These are phyloP conservation scores for Dactylellina haptotyla DNA, from an alignment of 2,329 filamentous ascomycete species.

Conservation along the genomic window DNA sequence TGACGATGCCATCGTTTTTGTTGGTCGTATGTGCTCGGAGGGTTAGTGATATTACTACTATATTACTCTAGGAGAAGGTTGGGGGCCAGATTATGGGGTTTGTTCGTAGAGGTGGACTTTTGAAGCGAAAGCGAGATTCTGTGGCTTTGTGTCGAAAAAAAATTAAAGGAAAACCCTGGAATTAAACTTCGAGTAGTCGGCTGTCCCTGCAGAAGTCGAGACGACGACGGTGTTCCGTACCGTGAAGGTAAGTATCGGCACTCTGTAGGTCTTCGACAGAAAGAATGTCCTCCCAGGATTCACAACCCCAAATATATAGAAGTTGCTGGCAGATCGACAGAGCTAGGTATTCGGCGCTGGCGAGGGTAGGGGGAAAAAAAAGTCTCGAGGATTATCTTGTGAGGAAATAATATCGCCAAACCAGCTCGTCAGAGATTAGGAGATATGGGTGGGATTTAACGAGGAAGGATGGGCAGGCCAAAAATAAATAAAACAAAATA, in stretches of 20 bases:
- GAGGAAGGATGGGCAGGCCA: constrained; percentile 25
- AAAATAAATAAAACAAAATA: not conserved
- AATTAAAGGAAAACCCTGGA: constrained; percentile 37
- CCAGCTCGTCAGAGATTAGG: constrained; percentile 37
- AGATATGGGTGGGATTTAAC: constrained; percentile 16
- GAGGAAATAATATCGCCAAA: constrained; percentile 49
- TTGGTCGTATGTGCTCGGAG: constrained; percentile 1
- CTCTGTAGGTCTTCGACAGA: constrained; percentile 22
- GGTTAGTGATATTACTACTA: constrained; percentile 29
- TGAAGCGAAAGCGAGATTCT: constrained; percentile 10
- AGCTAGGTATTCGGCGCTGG: constrained; percentile 32
- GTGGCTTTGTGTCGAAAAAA: constrained; percentile 26
- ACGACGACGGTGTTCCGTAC: constrained; percentile 27
- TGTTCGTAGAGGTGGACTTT: constrained; percentile 1
- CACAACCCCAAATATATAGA: constrained; percentile 43
- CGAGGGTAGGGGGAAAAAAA: constrained; percentile 26
- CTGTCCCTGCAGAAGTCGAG: constrained; percentile 47
- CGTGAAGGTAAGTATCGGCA: constrained; percentile 24
- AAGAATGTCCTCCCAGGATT: constrained; percentile 33
- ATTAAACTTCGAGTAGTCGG: constrained; percentile 38
- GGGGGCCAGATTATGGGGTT: constrained; percentile 8
- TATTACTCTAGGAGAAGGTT: constrained; percentile 13
- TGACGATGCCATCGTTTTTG: constrained; percentile 55
- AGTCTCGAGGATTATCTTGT: constrained; percentile 27
- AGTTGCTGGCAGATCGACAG: constrained; percentile 42